These are phyloP conservation scores for Tripterygium wilfordii DNA, from an alignment of 177 flowering plant species.

Conservation along the genomic window DNA sequence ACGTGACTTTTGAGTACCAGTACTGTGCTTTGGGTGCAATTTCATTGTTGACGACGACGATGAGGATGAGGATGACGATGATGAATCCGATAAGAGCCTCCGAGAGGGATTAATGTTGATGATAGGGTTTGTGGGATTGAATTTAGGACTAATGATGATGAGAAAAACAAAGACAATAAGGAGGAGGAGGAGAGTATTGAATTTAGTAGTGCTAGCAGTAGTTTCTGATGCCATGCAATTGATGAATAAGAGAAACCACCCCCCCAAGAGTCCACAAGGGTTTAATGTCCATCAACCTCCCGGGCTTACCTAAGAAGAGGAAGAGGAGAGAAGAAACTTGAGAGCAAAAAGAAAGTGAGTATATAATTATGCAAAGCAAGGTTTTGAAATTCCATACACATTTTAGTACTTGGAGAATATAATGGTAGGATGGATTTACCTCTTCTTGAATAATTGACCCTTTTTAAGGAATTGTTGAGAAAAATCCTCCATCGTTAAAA, in stretches of 20 bases:
- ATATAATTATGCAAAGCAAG: too few relatives aligned
- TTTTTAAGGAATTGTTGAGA: too few relatives aligned
- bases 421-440: too few relatives aligned
- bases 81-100: too few relatives aligned
- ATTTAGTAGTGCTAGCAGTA: slow-evolving; percentile 16
- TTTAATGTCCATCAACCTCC: slow-evolving; percentile 90
- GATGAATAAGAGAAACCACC: slow-evolving; percentile 45
- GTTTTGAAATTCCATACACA: slow-evolving; percentile 47
- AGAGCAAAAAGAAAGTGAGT: slow-evolving; percentile 8
- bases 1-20: slow-evolving; percentile 2
- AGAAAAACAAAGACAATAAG: slow-evolving; percentile 36
- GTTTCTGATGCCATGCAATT: slow-evolving; percentile 63
- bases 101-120: slow-evolving; percentile 21
- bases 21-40: slow-evolving; percentile 31
- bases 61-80: slow-evolving; percentile 17
- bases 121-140: slow-evolving; percentile 18
- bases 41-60: slow-evolving; percentile 25
- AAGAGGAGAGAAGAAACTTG: slow-evolving; percentile 2
- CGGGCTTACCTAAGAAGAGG: too few relatives aligned
- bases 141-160: slow-evolving; percentile 25
- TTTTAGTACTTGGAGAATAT: too few relatives aligned
- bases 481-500: too few relatives aligned
- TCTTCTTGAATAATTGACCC: too few relatives aligned
- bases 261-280: slow-evolving; percentile 73
- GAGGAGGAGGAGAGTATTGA: slow-evolving; percentile 25